Evolutionary conservation across 1,139 yeast species (phyloP), one percentile per base, ranked within the genome.

Genomic region (Hansenula sp.): DNA sequence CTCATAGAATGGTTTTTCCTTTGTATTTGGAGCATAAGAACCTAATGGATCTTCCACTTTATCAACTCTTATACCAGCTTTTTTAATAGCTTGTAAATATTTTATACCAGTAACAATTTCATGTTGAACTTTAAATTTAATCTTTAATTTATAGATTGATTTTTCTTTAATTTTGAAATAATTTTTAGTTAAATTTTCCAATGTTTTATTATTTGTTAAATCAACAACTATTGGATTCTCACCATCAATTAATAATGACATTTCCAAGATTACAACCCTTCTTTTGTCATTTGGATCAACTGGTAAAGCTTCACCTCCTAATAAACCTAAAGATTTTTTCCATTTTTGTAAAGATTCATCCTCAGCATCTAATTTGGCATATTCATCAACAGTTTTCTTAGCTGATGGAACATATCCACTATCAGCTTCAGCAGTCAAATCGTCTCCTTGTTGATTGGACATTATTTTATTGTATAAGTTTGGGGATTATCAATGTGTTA

Each of bases 321-420:
- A 62, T 49, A 90, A 71, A 1, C 98, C 98, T 35, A 91, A 71
- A 1, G 96, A 85, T 46, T 84, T 89, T 67, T 91, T 91, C 98
- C 98, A 91, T 64, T 87, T 88, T 52, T 86, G 88, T 54, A 91
- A 72, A 36, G 95, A 84, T 65, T 88, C 96, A 62, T 90, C 98
- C 55, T 89, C 88, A 8, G 94, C 94, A 62, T 90, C 98, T 54
- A 90, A 66, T 49, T 81, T 77, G 49, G 86, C 79, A 66, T 90
- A 90, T 62, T 90, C 96, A 41, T 79, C 91, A 45, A 90, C 76
- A 31, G 96, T 86, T 62, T 89, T 89, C 71, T 89, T 89, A 51
- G 84, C 93, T 5, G 87, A 79, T 21, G 89, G 93, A 51, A 78
- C 80, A 72, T 88, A 90, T 12, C 84, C 84, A 53, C 78, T 80